A percentile compares a stretch with the other conserved stretches of the same genome.
Conservation (phyloP, 208 protist genomes). For the Acanthamoeba polyphaga region DNA sequence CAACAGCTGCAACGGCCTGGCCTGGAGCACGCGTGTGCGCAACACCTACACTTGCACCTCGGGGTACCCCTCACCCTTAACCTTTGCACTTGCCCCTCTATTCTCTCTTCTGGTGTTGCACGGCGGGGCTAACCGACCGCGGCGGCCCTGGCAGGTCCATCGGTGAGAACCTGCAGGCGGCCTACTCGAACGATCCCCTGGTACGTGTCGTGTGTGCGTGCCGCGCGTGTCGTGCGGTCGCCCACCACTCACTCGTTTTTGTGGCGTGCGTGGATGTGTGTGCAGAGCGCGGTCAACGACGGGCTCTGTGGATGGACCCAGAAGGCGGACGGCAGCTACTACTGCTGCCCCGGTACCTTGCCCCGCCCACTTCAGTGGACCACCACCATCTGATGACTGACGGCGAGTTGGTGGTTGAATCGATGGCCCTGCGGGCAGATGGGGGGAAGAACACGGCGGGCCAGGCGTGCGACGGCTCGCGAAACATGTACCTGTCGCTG, state of each 20-base stretch:
- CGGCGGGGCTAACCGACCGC: no score
- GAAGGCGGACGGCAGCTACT: not conserved
- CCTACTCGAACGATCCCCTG: not conserved
- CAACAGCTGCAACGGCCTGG: not conserved
- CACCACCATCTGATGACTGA: not conserved
- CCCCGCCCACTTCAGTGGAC: not conserved
- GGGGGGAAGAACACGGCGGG: not conserved
- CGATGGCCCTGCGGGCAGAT: not conserved
- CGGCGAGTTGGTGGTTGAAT: not conserved
- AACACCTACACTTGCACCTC: not conserved
- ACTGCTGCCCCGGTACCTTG: conserved; percentile 23
- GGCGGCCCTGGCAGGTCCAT: not conserved
- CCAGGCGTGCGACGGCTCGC: not conserved
- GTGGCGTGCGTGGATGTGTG: not conserved
- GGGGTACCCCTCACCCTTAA: not conserved
- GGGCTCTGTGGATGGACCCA: conserved; percentile 1
- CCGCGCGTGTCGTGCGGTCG: no score
- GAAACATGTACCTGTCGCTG: not conserved
- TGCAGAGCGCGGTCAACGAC: not conserved
- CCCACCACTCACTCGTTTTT: not conserved
- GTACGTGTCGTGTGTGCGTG: not conserved
- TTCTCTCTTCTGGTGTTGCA: not conserved
- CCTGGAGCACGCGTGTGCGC: not conserved
- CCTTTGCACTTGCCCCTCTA: not conserved
- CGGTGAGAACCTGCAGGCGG: conserved; percentile 38